A percentile compares a stretch with the other conserved stretches of the same genome.
Conservation (phyloP, 805 yeast genomes). For the Spencermartinsiella europaea region DNA sequence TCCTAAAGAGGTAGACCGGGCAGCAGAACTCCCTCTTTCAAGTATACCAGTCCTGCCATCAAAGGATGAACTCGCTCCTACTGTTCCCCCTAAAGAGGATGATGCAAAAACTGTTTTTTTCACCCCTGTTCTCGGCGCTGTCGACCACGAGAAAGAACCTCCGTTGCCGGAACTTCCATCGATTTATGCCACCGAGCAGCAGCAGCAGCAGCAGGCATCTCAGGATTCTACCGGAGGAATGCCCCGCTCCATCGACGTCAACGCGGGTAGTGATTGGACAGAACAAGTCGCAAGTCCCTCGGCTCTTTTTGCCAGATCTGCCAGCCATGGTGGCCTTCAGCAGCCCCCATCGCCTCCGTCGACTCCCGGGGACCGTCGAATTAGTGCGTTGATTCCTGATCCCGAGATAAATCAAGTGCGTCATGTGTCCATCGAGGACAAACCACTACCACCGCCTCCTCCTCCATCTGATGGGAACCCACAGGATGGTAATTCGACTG, state of each 20-base stretch:
- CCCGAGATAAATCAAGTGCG: background rate
- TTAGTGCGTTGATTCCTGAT: background rate
- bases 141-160: background rate
- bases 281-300: background rate
- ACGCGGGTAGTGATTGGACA: no score
- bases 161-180: background rate
- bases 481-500: background rate
- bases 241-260: no score
- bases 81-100: constrained; percentile 3
- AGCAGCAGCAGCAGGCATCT: background rate
- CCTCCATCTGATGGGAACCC: background rate
- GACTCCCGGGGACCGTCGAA: constrained; percentile 1
- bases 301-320: background rate
- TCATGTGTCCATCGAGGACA: background rate
- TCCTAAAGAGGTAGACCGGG: background rate
- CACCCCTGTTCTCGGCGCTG: constrained; percentile 12
- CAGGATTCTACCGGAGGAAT: no score
- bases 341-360: constrained; percentile 4
- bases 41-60: background rate
- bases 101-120: constrained; percentile 16
- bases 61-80: background rate
- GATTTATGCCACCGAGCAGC: background rate
- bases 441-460: constrained; percentile 4
- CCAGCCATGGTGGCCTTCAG: no score
- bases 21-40: background rate